Evolutionary conservation across 257 asterid genomes (phyloP).

Genomic region (Capsicum rhomboideum): DNA sequence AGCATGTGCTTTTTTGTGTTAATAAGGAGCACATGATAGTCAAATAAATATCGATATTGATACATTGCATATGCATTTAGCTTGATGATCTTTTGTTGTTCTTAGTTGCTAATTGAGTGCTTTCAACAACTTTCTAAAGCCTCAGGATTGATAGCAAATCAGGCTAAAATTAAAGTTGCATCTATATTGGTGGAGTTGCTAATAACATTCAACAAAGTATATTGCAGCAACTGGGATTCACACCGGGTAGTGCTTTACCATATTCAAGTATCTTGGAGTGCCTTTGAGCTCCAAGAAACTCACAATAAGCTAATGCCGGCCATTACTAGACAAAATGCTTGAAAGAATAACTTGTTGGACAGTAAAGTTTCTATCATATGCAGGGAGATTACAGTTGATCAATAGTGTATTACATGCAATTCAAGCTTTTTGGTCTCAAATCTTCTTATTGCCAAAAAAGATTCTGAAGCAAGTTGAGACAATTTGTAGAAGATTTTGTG

Average conservation of each 20-base stretch:
- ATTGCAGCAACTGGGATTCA: not conserved
- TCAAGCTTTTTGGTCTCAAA: too few species aligned
- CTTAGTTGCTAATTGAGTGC: not conserved
- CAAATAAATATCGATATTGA: too few species aligned
- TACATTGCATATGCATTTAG: too few species aligned
- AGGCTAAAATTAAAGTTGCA: not conserved
- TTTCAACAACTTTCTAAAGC: not conserved
- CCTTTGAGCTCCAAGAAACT: not conserved
- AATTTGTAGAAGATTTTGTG: too few species aligned
- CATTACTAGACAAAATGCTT: too few species aligned
- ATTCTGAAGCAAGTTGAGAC: too few species aligned
- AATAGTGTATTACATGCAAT: too few species aligned
- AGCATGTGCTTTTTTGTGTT: slow-evolving; percentile 48
- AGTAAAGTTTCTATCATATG: too few species aligned
- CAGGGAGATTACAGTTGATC: not conserved
- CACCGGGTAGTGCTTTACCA: not conserved
- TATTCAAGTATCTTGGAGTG: not conserved
- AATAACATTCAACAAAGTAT: not conserved
- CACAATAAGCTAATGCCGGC: not conserved
- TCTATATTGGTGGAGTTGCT: not conserved
- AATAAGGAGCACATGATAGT: too few species aligned
- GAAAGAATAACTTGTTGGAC: too few species aligned
- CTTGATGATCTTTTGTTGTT: not conserved
- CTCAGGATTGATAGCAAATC: not conserved
- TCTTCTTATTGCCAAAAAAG: too few species aligned